Percentiles rank a stretch among this genome's conserved stretches.
Evolutionary conservation across 2,329 filamentous ascomycete species (phyloP).

Genomic region (Claviceps maximensis): DNA sequence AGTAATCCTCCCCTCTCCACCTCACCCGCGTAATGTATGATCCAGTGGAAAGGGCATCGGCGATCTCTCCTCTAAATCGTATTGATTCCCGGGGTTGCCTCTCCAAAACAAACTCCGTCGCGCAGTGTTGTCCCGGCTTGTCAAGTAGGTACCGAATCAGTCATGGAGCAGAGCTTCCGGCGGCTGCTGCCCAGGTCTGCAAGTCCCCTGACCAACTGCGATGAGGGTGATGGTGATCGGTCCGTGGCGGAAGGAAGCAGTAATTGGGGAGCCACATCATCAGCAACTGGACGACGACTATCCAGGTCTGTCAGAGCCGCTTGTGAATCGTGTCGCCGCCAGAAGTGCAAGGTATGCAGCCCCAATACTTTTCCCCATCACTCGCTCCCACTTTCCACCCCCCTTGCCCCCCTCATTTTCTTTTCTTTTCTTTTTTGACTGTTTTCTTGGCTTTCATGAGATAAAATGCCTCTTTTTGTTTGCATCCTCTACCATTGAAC

Average conservation of each 20-base stretch:
- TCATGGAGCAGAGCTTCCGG: constrained; percentile 1
- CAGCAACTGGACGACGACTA: background rate
- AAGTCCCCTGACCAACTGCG: background rate
- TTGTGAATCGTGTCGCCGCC: constrained; percentile 2
- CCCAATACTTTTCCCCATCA: background rate
- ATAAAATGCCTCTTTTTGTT: background rate
- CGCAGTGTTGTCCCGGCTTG: background rate
- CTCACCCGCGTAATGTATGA: background rate
- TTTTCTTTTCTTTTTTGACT: too few species aligned
- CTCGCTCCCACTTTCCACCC: background rate
- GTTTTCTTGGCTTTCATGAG: background rate
- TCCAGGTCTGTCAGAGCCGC: constrained; percentile 1
- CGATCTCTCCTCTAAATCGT: background rate
- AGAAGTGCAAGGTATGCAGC: constrained; percentile 3
- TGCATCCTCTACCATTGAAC: background rate
- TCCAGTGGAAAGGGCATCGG: background rate
- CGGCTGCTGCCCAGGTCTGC: background rate
- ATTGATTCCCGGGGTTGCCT: background rate
- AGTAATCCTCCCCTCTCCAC: constrained; percentile 1
- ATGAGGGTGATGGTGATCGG: background rate
- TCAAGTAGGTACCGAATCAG: background rate
- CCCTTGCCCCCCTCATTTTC: too few species aligned
- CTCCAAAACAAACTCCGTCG: background rate
- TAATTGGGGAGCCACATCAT: background rate
- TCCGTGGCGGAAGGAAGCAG: background rate